Evolutionary conservation across 768 basidiomycete genomes (phyloP), one percentile per base, ranked within the genome.

Genomic region (Amanita molliuscula): DNA sequence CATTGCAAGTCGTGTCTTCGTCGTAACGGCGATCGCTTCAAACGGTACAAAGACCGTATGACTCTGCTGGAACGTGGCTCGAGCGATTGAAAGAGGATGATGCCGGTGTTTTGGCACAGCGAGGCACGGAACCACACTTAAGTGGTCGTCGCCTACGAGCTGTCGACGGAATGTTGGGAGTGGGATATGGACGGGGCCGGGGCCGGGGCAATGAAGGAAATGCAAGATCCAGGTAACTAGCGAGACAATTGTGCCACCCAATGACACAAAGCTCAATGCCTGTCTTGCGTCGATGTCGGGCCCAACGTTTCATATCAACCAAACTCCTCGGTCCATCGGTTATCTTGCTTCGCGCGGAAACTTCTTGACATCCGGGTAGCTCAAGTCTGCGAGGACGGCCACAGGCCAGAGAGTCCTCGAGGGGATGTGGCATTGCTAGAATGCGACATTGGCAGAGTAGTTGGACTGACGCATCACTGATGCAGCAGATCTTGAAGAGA

Each of bases 121-220:
- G 81, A 82, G 76, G 75, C 75, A 81, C 82, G 79, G 71, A 79
- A 83, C 84, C 83, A 76, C 85, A 86, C 59, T 64, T 51, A 87
- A 86, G 84, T 77, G 84, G 81, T 84, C 82, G 81, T 82, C 81
- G 75, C 76, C 75, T 78, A 78, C 64, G 79, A 77, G 74, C 64
- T 63, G 64, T 61, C 59, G 66, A 76, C 70, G 81, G 76, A 70
- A 62, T 66, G 77, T 43, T 50, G 33, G 42, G 36, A 68, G 59
- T 55, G 70, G 76, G 71, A 53, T 61, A 74, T 78, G 74, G 75
- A 63, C 56, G 61, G 61, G 59, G 57, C 60, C 58, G 56, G 63
- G 61, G 67, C 67, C 67, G 71, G 55, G 61, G 67, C 60, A 50
- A 54, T 55, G 61, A 74, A 71, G 67, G 72, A 69, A 55, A 69